Evolutionary conservation across 495 filamentous ascomycete genomes (phyloP).

Genomic region (Penicillium coprophilum): DNA sequence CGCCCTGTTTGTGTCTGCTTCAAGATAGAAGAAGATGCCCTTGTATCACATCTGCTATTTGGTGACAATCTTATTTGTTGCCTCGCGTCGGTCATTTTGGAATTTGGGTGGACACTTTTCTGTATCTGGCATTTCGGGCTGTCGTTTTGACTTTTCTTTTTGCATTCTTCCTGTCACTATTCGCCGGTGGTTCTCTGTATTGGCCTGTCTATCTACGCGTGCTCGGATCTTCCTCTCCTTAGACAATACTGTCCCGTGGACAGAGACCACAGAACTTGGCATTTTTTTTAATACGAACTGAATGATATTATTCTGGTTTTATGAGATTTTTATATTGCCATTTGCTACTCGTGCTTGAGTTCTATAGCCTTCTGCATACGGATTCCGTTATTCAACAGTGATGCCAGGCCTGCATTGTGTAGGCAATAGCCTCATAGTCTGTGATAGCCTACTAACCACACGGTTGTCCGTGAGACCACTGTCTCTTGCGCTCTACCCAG

Average conservation of each 20-base stretch:
- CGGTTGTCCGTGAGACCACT: background rate
- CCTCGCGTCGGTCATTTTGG: slow-evolving; percentile 3
- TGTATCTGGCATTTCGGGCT: background rate
- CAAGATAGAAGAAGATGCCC: background rate
- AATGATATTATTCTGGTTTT: background rate
- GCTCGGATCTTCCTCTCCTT: background rate
- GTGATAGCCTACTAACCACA: background rate
- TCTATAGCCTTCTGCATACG: background rate
- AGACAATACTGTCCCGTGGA: background rate
- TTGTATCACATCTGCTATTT: slow-evolving; percentile 7
- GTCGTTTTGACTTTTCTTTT: background rate
- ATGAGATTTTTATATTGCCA: background rate
- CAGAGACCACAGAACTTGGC: background rate
- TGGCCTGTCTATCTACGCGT: background rate
- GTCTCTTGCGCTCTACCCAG: background rate
- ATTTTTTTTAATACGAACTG: background rate
- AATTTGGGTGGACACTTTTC: background rate
- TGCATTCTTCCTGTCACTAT: background rate
- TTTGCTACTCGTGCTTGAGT: background rate
- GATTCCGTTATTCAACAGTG: background rate
- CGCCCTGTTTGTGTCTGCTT: background rate
- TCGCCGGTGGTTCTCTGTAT: background rate
- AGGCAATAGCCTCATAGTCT: background rate
- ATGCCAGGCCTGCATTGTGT: too few relatives aligned
- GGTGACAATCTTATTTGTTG: background rate